Evolutionary conservation across 768 basidiomycete species (phyloP), one percentile per base, ranked within the genome.

Genomic region (Leccinum longicurvipes): DNA sequence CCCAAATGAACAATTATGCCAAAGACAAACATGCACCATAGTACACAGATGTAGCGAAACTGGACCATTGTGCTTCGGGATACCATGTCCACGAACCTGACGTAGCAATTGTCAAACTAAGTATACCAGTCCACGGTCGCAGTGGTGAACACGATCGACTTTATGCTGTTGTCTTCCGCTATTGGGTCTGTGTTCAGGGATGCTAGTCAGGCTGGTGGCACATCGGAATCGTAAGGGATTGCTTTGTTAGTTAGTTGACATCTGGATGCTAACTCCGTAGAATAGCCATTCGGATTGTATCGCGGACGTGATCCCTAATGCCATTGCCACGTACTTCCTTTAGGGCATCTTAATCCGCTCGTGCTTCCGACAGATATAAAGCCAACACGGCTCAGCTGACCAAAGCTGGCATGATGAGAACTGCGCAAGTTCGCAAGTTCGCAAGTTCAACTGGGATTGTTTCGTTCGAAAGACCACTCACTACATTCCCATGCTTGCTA

Each of bases 121-220:
- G 62, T 63, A n/a, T 63, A 63, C 51, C 61, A 63, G 9, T 63
- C 61, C 44, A 63, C 63, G 48, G 61, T 63, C 8, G 51, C 58
- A 14, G 62, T 63, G 4, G 58, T 63, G 17, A 28, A 63, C 11
- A 19, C 52, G 15, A 55, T 73, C 28, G 72, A 73, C 45, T 73
- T 73, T 46, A 58, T 72, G 9, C 42, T 73, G 17, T 57, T 70
- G 47, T 73, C 73, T 57, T 73, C 72, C 6, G 70, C 71, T 0
- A 69, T 71, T 19, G 65, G 67, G 4, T 68, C 72, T 5, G 64
- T 73, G 1, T 73, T 73, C 24, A 72, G 72, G 1, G 60, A 63
- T 50, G 62, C 62, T 1, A 62, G 62, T 19, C 62, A 63, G 48
- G 62, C 62, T 15, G 62, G 63, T 46, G 60, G 62, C 28, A 55